Base-by-base conservation (phyloP, 225 moss, liverwort and hornwort species). In the Sphagnum contortum region DNA sequence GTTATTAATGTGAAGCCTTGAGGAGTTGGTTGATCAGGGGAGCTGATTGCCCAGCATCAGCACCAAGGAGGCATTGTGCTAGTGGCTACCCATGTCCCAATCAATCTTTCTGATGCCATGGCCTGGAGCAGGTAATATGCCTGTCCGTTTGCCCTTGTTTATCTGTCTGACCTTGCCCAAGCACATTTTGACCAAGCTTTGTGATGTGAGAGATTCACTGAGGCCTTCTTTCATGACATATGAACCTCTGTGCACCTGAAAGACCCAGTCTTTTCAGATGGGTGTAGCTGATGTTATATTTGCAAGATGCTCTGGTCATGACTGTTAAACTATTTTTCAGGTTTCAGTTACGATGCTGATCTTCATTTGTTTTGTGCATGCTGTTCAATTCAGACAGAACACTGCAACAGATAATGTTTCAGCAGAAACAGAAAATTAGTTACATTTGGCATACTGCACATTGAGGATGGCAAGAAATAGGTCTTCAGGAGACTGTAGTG, bases 61-160 rank as follows among this genome's bases (percentile, higher is more conserved):
- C 71, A 74, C 61, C 72, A 76, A 52, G 91, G 94, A 69, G 94
- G 94, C 8, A 89, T 95, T 84, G 88, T 89, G 49, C 70, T 95
- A 72, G 89, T 92, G 56, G 94, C 94, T 4, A 95, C 94, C 44
- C 94, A 92, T 68, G 82, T 90, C 57, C 84, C 91, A 63, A 81
- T 95, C 48, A 76, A 70, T 49, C 91, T 95, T 55, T 67, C 76
- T 64, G 91, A 87, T 80, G 74, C 78, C 49, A 89, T 90, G 89
- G 70, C 89, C 62, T 64, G 91, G 77, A 84, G 57, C 65, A 89
- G 89, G 91, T 84, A 63, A 10, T 29, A 29, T 29, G 29, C 29
- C 29, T 1, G 29, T 29, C 29, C 1, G 29, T 29, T 29, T 29
- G 29, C 29, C 29, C 29, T 29, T 29, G 29, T 29, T 29, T 29